Evolutionary conservation across 768 basidiomycete species (phyloP).

Genomic region (Scleroderma bovista): DNA sequence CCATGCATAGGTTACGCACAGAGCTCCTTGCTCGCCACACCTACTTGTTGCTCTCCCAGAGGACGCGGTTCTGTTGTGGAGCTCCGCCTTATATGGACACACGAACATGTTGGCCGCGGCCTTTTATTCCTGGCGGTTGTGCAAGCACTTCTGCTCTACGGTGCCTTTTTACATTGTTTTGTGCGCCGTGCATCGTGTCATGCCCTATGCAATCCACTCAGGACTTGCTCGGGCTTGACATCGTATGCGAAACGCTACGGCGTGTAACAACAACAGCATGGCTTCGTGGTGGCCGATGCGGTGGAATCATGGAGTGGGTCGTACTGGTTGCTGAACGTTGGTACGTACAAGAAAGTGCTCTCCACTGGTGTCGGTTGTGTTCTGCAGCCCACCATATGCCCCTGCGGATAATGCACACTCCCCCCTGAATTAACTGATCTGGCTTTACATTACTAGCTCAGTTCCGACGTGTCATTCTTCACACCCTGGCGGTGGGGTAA

Average conservation of each 20-base stretch:
- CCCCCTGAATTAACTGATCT: constrained; percentile 14
- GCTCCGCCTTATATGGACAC: constrained; percentile 26
- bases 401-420: constrained; percentile 16
- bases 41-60: constrained; percentile 27
- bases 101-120: constrained; percentile 37
- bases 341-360: constrained; percentile 34
- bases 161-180: constrained; percentile 45
- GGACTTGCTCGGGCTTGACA: constrained; percentile 20
- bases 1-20: constrained; percentile 32
- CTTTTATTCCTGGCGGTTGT: constrained; percentile 29
- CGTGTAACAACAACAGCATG: constrained; percentile 49
- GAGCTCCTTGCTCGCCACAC: constrained; percentile 21
- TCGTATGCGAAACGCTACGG: constrained; percentile 45
- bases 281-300: constrained; percentile 36
- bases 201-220: constrained; percentile 14
- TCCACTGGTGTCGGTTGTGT: constrained; percentile 4
- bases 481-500: constrained; percentile 10
- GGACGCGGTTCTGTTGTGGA: constrained; percentile 11
- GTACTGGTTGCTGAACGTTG: constrained; percentile 19
- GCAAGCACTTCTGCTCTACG: constrained; percentile 35
- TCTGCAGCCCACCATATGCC: constrained; percentile 11
- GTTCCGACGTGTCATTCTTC: constrained; percentile 21
- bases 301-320: constrained; percentile 17
- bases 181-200: constrained; percentile 47
- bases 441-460: constrained; percentile 35